These are phyloP conservation scores for Diaporthe helianthi DNA, from an alignment of 2,329 filamentous ascomycete genomes.

Conservation along the genomic window DNA sequence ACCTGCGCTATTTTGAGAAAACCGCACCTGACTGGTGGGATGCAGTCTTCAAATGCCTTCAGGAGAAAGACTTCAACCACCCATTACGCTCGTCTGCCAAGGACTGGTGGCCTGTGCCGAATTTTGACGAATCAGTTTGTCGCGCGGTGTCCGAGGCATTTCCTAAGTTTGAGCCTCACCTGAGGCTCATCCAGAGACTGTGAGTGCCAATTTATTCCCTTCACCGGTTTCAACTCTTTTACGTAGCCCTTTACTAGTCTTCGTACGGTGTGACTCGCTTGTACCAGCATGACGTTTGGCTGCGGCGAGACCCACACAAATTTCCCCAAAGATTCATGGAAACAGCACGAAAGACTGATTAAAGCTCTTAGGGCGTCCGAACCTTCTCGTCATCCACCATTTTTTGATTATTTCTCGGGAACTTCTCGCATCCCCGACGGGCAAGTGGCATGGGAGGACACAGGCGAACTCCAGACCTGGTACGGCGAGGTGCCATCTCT, in stretches of 20 bases:
- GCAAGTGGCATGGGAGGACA: background rate
- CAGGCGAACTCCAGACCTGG: fast-evolving
- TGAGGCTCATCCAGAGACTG: background rate
- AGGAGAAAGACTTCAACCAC: background rate
- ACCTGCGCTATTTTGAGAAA: background rate
- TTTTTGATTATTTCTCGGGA: too few species aligned
- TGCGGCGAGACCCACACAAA: background rate
- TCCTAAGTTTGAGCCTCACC: background rate
- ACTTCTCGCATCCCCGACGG: too few species aligned
- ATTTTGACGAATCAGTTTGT: background rate
- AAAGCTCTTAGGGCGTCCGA: background rate
- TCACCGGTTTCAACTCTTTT: too few species aligned
- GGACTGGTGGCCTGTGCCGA: conserved; percentile 1
- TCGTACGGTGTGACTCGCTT: background rate
- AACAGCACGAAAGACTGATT: background rate
- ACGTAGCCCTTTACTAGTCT: background rate
- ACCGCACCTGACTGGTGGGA: background rate
- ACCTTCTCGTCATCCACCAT: background rate
- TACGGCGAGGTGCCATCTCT: background rate
- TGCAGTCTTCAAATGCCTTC: background rate
- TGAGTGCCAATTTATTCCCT: background rate
- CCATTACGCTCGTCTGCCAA: background rate
- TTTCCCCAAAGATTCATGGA: background rate
- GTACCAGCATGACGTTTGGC: background rate
- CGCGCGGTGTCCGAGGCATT: background rate